A percentile compares a stretch with the other conserved stretches of the same genome.
Evolutionary conservation across 164 flowering plant genomes (phyloP).

Genomic region (Litsea cubeba): DNA sequence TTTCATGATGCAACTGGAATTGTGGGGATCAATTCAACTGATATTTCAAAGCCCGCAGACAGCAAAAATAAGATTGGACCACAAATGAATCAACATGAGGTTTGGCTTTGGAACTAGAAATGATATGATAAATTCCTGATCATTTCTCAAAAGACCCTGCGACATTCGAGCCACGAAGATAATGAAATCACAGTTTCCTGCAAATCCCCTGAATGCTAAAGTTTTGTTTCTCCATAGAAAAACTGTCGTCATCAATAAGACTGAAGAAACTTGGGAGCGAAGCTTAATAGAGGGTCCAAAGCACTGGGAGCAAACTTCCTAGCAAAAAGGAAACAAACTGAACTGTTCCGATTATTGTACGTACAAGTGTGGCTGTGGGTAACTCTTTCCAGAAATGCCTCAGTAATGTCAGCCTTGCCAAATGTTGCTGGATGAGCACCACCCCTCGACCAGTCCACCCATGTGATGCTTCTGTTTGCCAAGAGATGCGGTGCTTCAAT

Average conservation of each 20-base stretch:
- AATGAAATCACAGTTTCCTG: not conserved
- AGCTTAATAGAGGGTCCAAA: slow-evolving; percentile 46
- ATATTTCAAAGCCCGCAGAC: not conserved
- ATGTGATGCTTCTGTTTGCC: slow-evolving; percentile 75
- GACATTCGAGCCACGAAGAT: not conserved
- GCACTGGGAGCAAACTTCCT: slow-evolving; percentile 87
- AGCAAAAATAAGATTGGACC: not conserved
- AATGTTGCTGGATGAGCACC: slow-evolving; percentile 91
- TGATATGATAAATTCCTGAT: not conserved
- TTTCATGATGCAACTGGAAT: not conserved
- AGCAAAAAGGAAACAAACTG: slow-evolving; percentile 66
- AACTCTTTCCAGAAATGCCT: slow-evolving; percentile 44
- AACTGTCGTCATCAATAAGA: slow-evolving; percentile 21
- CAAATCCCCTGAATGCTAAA: not conserved
- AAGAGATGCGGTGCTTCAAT: slow-evolving; percentile 46
- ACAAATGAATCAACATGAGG: not conserved
- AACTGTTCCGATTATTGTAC: slow-evolving; percentile 49
- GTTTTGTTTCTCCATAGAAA: not conserved
- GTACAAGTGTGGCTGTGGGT: slow-evolving; percentile 33
- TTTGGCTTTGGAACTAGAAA: not conserved
- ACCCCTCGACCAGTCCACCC: slow-evolving; percentile 95
- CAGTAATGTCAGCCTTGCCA: slow-evolving; percentile 61
- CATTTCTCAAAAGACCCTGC: slow-evolving; percentile 1
- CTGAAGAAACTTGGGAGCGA: slow-evolving; percentile 46
- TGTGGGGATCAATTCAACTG: not conserved